phyloP scores from a whole-genome alignment of 169 alveolate species.

The Fabrea salina region DNA sequence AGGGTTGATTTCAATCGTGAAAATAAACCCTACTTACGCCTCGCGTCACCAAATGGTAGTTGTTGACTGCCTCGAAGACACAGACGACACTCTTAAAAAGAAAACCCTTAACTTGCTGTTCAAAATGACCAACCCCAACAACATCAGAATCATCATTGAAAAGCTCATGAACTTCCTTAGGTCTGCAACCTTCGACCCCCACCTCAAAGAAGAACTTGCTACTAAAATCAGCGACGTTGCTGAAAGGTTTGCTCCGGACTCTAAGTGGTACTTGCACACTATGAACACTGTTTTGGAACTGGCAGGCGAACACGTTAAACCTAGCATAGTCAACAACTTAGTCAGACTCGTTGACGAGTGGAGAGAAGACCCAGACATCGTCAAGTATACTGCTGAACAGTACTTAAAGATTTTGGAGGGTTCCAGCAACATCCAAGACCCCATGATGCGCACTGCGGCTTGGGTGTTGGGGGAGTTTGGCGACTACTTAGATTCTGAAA shows the following conservation, averaged over 20 bases:
- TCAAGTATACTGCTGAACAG: background rate
- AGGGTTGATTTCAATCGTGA: slow-evolving; percentile 88
- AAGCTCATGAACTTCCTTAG: slow-evolving; percentile 84
- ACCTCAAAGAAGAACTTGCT: slow-evolving; percentile 83
- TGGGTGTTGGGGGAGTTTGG: slow-evolving; percentile 33
- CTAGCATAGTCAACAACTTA: slow-evolving; percentile 77
- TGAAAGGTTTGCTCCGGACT: slow-evolving; percentile 88
- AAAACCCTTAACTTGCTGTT: slow-evolving; percentile 90
- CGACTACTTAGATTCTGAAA: background rate
- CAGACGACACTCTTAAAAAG: slow-evolving; percentile 93
- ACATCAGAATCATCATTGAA: slow-evolving; percentile 90
- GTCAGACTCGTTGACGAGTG: slow-evolving; percentile 79
- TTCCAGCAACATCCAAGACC: background rate
- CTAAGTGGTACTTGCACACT: slow-evolving; percentile 84
- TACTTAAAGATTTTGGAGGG: background rate
- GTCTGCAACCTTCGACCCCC: slow-evolving; percentile 76
- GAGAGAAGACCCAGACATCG: slow-evolving; percentile 15
- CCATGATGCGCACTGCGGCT: background rate
- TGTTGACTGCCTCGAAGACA: slow-evolving; percentile 95
- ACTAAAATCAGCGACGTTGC: slow-evolving; percentile 77
- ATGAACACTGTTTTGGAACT: slow-evolving; percentile 83
- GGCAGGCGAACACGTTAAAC: slow-evolving; percentile 84
- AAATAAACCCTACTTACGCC: slow-evolving; percentile 90
- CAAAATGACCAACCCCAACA: slow-evolving; percentile 92
- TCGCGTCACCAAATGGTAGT: slow-evolving; percentile 90